A percentile compares a stretch with the other conserved stretches of the same genome.
These are phyloP conservation scores for Starmera quercuum DNA, from an alignment of 805 yeast genomes.

Conservation along the genomic window DNA sequence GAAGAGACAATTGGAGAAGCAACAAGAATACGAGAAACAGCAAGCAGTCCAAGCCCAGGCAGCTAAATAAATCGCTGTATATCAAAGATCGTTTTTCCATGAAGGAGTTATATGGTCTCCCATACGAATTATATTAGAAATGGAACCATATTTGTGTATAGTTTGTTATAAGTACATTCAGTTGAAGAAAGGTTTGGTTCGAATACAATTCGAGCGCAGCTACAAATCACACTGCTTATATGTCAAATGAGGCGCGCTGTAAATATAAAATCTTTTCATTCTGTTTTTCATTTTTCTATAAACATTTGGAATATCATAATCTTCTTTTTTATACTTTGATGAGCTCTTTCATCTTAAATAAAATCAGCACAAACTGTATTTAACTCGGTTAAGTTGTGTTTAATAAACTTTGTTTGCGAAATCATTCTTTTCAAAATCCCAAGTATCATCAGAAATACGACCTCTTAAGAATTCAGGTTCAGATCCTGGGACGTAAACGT, in stretches of 20 bases:
- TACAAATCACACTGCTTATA: too few species aligned
- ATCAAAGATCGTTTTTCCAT: too few species aligned
- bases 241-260: background rate
- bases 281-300: background rate
- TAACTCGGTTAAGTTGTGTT: too few species aligned
- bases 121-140: too few species aligned
- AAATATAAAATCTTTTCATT: background rate
- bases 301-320: background rate
- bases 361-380: too few species aligned
- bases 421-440: constrained; percentile 57
- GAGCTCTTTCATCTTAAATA: background rate
- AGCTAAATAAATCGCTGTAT: background rate
- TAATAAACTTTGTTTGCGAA: constrained; percentile 28
- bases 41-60: constrained; percentile 5
- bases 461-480: constrained; percentile 94
- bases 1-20: constrained; percentile 34
- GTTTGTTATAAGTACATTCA: too few species aligned
- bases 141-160: too few species aligned
- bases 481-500: constrained; percentile 90
- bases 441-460: constrained; percentile 91
- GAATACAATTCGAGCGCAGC: too few species aligned
- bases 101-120: too few species aligned
- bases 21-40: constrained; percentile 26
- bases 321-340: background rate
- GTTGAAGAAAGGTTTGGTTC: too few species aligned